Base-by-base conservation (phyloP, 225 moss, liverwort and hornwort genomes). In the Lunularia cruciata region DNA sequence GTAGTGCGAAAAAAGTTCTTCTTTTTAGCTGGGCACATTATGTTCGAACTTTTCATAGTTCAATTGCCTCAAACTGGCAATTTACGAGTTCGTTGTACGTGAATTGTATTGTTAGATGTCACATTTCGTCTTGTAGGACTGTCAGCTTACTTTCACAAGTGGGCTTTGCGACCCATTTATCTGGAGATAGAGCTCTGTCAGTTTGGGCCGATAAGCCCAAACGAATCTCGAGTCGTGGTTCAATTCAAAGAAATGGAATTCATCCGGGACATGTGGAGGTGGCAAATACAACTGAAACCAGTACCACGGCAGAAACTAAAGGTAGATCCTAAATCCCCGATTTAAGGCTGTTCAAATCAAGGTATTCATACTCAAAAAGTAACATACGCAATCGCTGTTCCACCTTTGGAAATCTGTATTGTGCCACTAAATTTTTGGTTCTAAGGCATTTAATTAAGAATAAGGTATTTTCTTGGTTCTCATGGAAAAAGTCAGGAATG, bases 211-310 rank as follows among this genome's bases (percentile, higher is more conserved):
- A 37, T 10, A 25, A 27, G 25, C 16, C 12, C 2, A 10, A 5
- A 27, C 15, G 23, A 28, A 63, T n/a, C 12, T 4, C 4, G 15
- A 42, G 22, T 5, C 23, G 27, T 27, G 43, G 18, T 26, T 26
- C 43, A 9, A 43, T 16, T 15, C 16, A 2, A 0, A 43, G 27
- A 43, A 40, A 43, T 27, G 40, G 16, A 22, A 22, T 38, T 22
- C 40, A 63, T 10, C 27, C 63, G 4, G 23, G 26, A 4, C 18
- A 22, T 60, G 37, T 38, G 23, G 63, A 63, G 28, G 40, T 26
- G 22, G 11, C 63, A 63, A 23, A 40, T 40, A 28, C 63, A 9
- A 26, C 63, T 63, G 63, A 63, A 42, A 27, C 25, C 42, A 43
- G 6, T 5, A 37, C 22, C 26, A 13, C 13, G 42, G 13, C 63